phyloP scores from a whole-genome alignment of 352 stramenopile genomes.

The Phytopythium chamaehyphon region DNA sequence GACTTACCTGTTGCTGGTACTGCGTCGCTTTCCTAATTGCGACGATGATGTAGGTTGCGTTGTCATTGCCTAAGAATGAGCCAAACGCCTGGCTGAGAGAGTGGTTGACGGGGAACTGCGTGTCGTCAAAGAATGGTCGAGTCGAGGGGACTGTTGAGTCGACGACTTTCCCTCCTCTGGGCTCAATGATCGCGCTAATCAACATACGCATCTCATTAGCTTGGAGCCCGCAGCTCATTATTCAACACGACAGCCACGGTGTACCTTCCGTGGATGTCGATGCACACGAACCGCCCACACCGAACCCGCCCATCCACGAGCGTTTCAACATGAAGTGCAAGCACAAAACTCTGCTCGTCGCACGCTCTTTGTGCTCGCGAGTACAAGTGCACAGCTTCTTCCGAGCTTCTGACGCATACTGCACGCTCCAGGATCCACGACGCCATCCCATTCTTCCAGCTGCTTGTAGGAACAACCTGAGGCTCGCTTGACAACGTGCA shows the following conservation, averaged over 20 bases:
- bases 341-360: slow-evolving; percentile 32
- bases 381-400: slow-evolving; percentile 34
- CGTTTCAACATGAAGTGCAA: slow-evolving; percentile 45
- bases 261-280: slow-evolving; percentile 43
- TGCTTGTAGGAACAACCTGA: not conserved
- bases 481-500: not conserved
- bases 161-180: slow-evolving; percentile 8
- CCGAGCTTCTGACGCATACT: slow-evolving; percentile 20
- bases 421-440: slow-evolving; percentile 19
- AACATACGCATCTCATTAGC: not conserved
- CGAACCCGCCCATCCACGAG: slow-evolving; percentile 15
- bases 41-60: slow-evolving; percentile 51
- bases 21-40: slow-evolving; percentile 48
- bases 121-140: slow-evolving; percentile 40
- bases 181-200: slow-evolving; percentile 38
- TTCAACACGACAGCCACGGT: not conserved
- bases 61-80: slow-evolving; percentile 37
- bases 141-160: not conserved
- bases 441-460: slow-evolving; percentile 9
- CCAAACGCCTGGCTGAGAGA: slow-evolving; percentile 40
- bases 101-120: slow-evolving; percentile 48
- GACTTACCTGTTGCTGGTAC: slow-evolving; percentile 61
- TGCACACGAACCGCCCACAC: slow-evolving; percentile 33
- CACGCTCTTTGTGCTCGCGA: slow-evolving; percentile 12
- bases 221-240: not conserved